Percentiles rank a stretch among this genome's conserved stretches.
phyloP scores from a whole-genome alignment of 805 yeast species.

The Cyberlindnera subsufficiens region DNA sequence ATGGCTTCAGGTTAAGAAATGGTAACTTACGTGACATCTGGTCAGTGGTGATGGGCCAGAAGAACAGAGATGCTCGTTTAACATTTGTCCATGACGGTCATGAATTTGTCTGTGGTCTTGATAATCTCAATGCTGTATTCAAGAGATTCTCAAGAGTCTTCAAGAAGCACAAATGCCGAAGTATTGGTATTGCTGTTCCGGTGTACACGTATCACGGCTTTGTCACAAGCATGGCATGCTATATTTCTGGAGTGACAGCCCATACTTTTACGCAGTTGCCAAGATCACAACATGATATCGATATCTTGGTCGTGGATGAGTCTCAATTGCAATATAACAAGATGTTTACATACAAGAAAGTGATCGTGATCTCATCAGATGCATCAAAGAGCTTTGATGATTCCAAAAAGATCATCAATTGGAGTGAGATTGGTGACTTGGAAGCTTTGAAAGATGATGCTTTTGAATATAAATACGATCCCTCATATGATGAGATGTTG shows the following conservation, averaged over 20 bases:
- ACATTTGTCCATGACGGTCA: slow-evolving; percentile 22
- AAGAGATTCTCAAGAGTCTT: slow-evolving; percentile 20
- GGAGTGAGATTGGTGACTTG: slow-evolving; percentile 21
- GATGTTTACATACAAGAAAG: slow-evolving; percentile 24
- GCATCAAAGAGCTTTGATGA: slow-evolving; percentile 2
- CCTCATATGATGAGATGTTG: slow-evolving; percentile 23
- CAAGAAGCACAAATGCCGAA: slow-evolving; percentile 11
- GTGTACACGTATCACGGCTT: slow-evolving; percentile 30
- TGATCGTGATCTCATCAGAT: slow-evolving; percentile 27
- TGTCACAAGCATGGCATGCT: slow-evolving; percentile 36
- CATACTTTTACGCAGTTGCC: slow-evolving; percentile 33
- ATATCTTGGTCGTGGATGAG: slow-evolving; percentile 27
- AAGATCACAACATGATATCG: slow-evolving; percentile 22
- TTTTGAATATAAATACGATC: slow-evolving; percentile 23
- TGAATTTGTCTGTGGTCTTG: slow-evolving; percentile 6
- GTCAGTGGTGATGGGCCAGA: slow-evolving; percentile 40
- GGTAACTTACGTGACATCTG: slow-evolving; percentile 75
- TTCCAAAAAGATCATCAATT: slow-evolving; percentile 17
- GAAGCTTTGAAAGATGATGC: slow-evolving; percentile 5
- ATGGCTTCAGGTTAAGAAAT: slow-evolving; percentile 60
- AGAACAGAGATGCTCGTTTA: slow-evolving; percentile 15
- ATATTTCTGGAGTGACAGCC: slow-evolving; percentile 34
- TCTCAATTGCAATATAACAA: slow-evolving; percentile 17
- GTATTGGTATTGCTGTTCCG: slow-evolving; percentile 25
- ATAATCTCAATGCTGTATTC: slow-evolving; percentile 27